Evolutionary conservation across 2,329 filamentous ascomycete genomes (phyloP), one percentile per base, ranked within the genome.

Genomic region (Penicillium griseofulvum): DNA sequence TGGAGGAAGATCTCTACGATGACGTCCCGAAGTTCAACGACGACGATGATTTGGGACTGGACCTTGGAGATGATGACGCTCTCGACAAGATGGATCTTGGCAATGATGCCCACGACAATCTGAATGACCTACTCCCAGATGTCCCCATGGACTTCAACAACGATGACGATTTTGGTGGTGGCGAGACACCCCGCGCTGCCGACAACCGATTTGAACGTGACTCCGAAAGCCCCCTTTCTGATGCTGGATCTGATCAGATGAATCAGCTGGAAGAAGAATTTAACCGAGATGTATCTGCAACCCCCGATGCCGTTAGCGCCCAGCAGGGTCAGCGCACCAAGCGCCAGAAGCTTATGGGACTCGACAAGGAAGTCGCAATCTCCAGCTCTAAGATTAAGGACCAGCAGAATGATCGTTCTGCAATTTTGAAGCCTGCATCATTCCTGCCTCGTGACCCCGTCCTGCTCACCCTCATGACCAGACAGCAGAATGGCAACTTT

Each of bases 401-500:
- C 61, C 91, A 95, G 71, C 91, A 96, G 71, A 82, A 86, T 54
- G 90, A 96, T 70, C 88, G 89, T 61, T 88, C 90, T 43, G 90
- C 88, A 66, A 97, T 97, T 58, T 80, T 96, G 54, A 92, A 89
- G 74, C 84, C 88, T 1, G 86, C 89, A 7, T 86, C 87, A 0
- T 96, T 95, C 74, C 80, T 99, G 42, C 91, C 93, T 1, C 86
- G 90, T 37, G 91, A 99, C 64, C 90, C 92, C 1, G 86, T 93
- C 51, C 81, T 97, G 14, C 81, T 97, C 29, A 90, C 91, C 33
- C 79, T 99, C 22, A 88, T 96, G 80, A 90, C 92, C 65, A 88
- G 97, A 83, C 94, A 97, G 73, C 91, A 89, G 76, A 91, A 84
- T 51, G 93, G 94, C 51, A 90, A 87, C 37, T 97, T 99, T 66